Evolutionary conservation across 2,329 filamentous ascomycete species (phyloP).

Genomic region (Fusarium newnesense): DNA sequence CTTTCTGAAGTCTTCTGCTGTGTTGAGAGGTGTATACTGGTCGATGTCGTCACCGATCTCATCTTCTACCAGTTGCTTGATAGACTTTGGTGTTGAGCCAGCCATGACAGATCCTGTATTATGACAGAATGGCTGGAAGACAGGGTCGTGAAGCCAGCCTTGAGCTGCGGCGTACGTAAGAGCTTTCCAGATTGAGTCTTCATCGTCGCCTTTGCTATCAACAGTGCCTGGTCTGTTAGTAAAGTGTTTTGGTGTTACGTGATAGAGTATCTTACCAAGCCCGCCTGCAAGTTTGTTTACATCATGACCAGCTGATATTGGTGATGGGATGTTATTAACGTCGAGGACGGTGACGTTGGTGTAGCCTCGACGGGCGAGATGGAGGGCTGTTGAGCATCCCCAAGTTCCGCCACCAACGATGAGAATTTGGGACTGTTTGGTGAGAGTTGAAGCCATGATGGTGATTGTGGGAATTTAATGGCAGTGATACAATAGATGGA

Average conservation of each 20-base stretch:
- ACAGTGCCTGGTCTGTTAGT: not conserved
- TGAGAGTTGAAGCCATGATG: slow-evolving; percentile 5
- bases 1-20: slow-evolving; percentile 18
- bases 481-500: fast-evolving
- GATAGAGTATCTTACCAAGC: not conserved
- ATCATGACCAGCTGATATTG: slow-evolving; percentile 31
- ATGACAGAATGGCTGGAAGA: slow-evolving; percentile 21
- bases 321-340: slow-evolving; percentile 20
- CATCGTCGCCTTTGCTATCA: slow-evolving; percentile 9
- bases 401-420: slow-evolving; percentile 36
- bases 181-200: slow-evolving; percentile 1
- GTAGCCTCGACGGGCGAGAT: slow-evolving; percentile 28
- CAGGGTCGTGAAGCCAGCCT: slow-evolving; percentile 24
- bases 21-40: slow-evolving; percentile 12
- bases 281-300: slow-evolving; percentile 29
- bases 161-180: slow-evolving; percentile 3
- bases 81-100: slow-evolving; percentile 13
- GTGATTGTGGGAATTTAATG: fast-evolving
- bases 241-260: fast-evolving
- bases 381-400: slow-evolving; percentile 33
- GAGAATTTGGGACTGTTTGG: slow-evolving; percentile 24
- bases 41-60: slow-evolving; percentile 20
- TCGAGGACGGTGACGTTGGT: slow-evolving; percentile 24
- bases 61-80: slow-evolving; percentile 18
- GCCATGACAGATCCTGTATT: slow-evolving; percentile 26